Conservation (phyloP, 1,284 basidiomycete species). For the Ganoderma boninense region DNA sequence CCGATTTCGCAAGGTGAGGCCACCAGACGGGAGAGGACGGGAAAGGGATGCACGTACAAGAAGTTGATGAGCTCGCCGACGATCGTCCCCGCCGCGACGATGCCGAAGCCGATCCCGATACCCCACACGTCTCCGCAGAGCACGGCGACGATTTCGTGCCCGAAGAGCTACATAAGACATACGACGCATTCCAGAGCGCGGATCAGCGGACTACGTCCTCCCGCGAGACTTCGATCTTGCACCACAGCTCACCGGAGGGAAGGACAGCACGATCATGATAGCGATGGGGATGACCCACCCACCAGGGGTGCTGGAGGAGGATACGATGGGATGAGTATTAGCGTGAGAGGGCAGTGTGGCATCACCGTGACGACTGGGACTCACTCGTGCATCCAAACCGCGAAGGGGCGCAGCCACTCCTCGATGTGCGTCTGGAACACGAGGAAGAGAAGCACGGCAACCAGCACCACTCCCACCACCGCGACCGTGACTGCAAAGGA, state of each 20-base stretch:
- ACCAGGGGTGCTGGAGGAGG: conserved; percentile 32
- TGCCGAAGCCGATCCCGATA: conserved; percentile 70
- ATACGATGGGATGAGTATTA: neutral
- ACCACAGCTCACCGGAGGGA: conserved; percentile 67
- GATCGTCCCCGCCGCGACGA: conserved; percentile 72
- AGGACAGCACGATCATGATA: conserved; percentile 79
- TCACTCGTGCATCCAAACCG: conserved; percentile 57
- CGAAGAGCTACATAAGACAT: conserved; percentile 59
- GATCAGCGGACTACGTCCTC: neutral
- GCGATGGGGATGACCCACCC: conserved; percentile 91
- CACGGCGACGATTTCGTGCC: conserved; percentile 79
- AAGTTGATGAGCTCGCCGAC: conserved; percentile 75
- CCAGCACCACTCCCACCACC: neutral
- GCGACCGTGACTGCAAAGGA: neutral
- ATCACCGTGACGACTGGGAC: conserved; percentile 22
- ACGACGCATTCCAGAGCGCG: neutral
- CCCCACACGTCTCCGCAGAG: conserved; percentile 81
- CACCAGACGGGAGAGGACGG: no score
- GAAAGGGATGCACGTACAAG: conserved; percentile 57
- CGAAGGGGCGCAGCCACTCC: conserved; percentile 59
- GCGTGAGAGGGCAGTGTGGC: no score
- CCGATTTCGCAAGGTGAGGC: no score
- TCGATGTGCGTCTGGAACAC: conserved; percentile 67
- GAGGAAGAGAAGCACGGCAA: conserved; percentile 56
- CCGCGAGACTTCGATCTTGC: neutral